These are phyloP conservation scores for Zizania latifolia DNA, from an alignment of 176 grass and related monocot genomes.

Conservation along the genomic window DNA sequence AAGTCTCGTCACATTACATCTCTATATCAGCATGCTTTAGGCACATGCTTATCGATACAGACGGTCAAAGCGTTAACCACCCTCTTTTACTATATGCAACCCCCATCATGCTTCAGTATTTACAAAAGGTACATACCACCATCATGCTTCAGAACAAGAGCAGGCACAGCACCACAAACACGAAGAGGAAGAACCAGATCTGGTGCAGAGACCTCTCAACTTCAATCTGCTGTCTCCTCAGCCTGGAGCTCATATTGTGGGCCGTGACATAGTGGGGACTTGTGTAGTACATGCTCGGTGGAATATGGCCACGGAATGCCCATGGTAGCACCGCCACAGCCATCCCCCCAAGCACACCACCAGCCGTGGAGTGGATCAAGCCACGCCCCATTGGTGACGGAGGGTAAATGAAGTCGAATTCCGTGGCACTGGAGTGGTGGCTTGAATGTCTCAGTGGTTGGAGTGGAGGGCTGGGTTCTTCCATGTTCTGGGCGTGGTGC, in stretches of 20 bases:
- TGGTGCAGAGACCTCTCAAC: slow-evolving; percentile 57
- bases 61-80: neutral
- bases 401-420: slow-evolving; percentile 32
- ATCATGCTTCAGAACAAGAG: slow-evolving; percentile 55
- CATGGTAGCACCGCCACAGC: slow-evolving; percentile 56
- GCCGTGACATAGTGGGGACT: slow-evolving; percentile 26
- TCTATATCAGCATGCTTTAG: slow-evolving; percentile 42
- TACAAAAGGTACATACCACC: slow-evolving; percentile 18
- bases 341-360: slow-evolving; percentile 52
- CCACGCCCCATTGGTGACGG: slow-evolving; percentile 27
- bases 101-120: slow-evolving; percentile 21
- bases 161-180: slow-evolving; percentile 53
- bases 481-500: slow-evolving; percentile 26
- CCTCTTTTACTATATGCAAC: slow-evolving; percentile 14
- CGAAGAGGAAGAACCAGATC: slow-evolving; percentile 68
- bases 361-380: slow-evolving; percentile 35
- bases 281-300: slow-evolving; percentile 27
- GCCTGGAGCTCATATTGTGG: neutral
- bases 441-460: slow-evolving; percentile 18
- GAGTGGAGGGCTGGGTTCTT: slow-evolving; percentile 19
- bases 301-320: slow-evolving; percentile 39
- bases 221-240: slow-evolving; percentile 39
- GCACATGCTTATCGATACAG: slow-evolving; percentile 27
- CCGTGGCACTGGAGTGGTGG: slow-evolving; percentile 19
- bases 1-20: slow-evolving; percentile 34